Evolutionary conservation across 2,329 filamentous ascomycete species (phyloP), one percentile per base, ranked within the genome.

Genomic region (Chlorencoelia australis): DNA sequence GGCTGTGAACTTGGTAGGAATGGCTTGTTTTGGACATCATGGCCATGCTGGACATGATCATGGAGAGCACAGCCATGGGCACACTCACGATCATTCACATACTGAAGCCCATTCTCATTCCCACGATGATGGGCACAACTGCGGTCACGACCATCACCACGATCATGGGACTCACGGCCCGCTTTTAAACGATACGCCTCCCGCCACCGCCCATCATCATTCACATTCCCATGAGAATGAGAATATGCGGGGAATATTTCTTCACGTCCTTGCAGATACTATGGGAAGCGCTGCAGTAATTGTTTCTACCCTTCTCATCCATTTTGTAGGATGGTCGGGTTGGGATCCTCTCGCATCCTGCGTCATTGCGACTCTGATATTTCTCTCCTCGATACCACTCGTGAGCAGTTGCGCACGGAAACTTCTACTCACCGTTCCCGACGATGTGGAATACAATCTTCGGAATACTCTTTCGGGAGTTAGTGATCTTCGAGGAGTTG

Each of bases 241-340:
- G 52, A 98, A 98, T 56, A 95, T 98, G 88, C 75, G 91, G 50
- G 91, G 91, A 9, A 96, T 98, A 47, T 98, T 94, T 60, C 67
- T 98, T 14, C 91, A 98, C 54, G 84, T 98, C 33, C 69, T 96
- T 18, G 91, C 91, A 5, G 91, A 98, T 57, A 94, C 91, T 0
- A 76, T 96, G 19, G 91, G 91, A 17, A 95, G 88, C 37, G 82
- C 88, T 1, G 91, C 91, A 1, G 91, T 98, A 31, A 94, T 98
- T 43, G 75, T 87, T 21, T 95, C 87, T 6, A 98, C 91, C 0
- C 65, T 85, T 1, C 67, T 96, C 15, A 94, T 93, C 0, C 81
- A 93, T 54, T 79, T 85, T 51, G 82, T 84, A 54, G 82, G 83
- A 11, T 96, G 89, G 87, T 74, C 85, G 5, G 86, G 89, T 16